Percentiles rank a stretch among this genome's conserved stretches.
phyloP scores from a whole-genome alignment of 2,329 filamentous ascomycete species.

The Emergomyces africanus region DNA sequence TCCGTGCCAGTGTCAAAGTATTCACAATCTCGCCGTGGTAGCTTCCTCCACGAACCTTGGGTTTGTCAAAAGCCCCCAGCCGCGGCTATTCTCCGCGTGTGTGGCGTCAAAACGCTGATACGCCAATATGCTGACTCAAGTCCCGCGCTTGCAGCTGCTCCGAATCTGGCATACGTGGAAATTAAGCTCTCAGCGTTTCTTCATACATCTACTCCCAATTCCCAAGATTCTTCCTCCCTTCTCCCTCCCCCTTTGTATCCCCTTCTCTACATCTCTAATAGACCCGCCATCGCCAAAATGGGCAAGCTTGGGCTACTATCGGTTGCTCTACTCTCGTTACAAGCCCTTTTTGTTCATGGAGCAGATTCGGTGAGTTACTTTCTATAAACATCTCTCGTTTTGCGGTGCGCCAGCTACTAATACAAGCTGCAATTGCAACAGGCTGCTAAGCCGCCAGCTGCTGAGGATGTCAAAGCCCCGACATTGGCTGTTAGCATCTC shows the following conservation, averaged over 20 bases:
- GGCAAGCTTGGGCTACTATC: conserved; percentile 59
- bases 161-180: conserved; percentile 5
- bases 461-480: conserved; percentile 50
- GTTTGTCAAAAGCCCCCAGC: no score
- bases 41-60: no score
- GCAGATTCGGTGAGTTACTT: conserved; percentile 44
- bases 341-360: conserved; percentile 52
- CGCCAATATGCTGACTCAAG: background rate
- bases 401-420: background rate
- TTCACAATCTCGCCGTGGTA: no score
- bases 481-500: conserved; percentile 43
- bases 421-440: background rate
- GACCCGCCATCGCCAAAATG: conserved; percentile 40
- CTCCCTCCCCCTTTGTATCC: conserved; percentile 3
- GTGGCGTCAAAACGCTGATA: background rate
- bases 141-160: background rate
- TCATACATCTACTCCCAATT: background rate
- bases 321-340: conserved; percentile 58
- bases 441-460: conserved; percentile 43
- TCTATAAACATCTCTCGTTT: conserved; percentile 1
- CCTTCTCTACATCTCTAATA: conserved; percentile 5
- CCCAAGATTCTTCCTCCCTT: conserved; percentile 5
- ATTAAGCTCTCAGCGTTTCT: background rate
- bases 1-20: background rate
- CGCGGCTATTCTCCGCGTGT: background rate